Evolutionary conservation across 2,329 filamentous ascomycete genomes (phyloP).

Genomic region (Tricladium varicosporioides): DNA sequence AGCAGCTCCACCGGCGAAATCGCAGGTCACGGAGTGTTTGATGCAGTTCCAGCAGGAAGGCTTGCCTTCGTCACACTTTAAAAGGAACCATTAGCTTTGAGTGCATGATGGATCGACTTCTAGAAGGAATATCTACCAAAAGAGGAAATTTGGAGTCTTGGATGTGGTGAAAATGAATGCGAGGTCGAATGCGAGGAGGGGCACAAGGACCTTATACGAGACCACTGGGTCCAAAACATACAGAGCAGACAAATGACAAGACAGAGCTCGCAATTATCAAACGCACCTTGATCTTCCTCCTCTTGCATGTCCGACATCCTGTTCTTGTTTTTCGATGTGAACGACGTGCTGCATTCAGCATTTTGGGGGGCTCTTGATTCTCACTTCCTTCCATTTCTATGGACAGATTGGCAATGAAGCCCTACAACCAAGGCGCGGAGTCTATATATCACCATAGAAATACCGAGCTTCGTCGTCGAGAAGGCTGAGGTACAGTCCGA

Average conservation of each 20-base stretch:
- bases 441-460: too few relatives aligned
- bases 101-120: background rate
- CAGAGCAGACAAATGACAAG: background rate
- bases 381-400: background rate
- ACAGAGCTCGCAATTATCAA: background rate
- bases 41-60: constrained; percentile 40
- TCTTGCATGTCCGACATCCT: constrained; percentile 9
- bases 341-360: constrained; percentile 1
- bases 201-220: background rate
- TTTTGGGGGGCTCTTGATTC: background rate
- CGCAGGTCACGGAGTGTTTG: constrained; percentile 37
- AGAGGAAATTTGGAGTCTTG: background rate
- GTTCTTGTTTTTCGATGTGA: constrained; percentile 6
- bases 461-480: too few relatives aligned
- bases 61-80: constrained; percentile 39
- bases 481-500: too few relatives aligned
- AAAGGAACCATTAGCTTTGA: background rate
- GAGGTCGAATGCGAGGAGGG: background rate
- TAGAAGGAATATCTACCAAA: too few relatives aligned
- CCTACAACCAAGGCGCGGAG: background rate
- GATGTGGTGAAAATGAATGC: background rate
- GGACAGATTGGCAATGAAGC: background rate
- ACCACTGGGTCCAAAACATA: background rate
- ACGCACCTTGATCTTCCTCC: constrained; percentile 5
- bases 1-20: constrained; percentile 23